Evolutionary conservation across 164 flowering plant genomes (phyloP), one percentile per base, ranked within the genome.

Genomic region (Stephania japonica): DNA sequence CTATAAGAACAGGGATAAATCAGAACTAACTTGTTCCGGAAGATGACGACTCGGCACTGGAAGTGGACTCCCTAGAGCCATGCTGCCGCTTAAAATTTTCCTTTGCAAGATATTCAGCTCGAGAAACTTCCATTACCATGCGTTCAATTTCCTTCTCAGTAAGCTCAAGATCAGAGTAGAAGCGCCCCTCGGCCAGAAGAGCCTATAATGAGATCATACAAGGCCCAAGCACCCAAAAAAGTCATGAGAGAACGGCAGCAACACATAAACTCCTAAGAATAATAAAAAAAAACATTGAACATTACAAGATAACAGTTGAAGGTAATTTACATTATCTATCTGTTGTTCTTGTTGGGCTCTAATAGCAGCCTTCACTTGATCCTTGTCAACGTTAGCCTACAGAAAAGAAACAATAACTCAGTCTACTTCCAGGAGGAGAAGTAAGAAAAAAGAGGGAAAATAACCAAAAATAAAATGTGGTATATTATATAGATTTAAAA

Each of bases 81-180:
- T 78, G 73, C 69, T 87, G 91, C 70, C 80, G 92, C 83, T 84
- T 93, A 69, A 86, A 86, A 70, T 83, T 82, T 78, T 88, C 88
- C 72, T 77, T 82, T 18, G 91, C 86, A 73, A 91, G 85, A 80
- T 90, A 93, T 77, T 96, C 99, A 11, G 93, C 93, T 59, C 98
- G 86, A 43, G 99, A 96, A 75, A 89, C 92, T 82, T 90, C 99
- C 93, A 96, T 91, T 66, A 93, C 99, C 99, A 91, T 93, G 21
- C 90, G 86, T 53, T 93, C 99, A 23, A 96, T 96, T 77, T 96
- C 99, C 81, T 90, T 96, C 85, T 96, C 99, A n/a, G 99, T 96
- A 47, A 96, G 92, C 90, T 96, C 99, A 71, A 96, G 85, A 84
- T 96, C 99, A 0, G 99, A 96, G 83, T 89, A 93, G 77, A 91